Evolutionary conservation across 2,329 filamentous ascomycete genomes (phyloP), one percentile per base, ranked within the genome.

Genomic region (Aspergillus oerlinghausenensis): DNA sequence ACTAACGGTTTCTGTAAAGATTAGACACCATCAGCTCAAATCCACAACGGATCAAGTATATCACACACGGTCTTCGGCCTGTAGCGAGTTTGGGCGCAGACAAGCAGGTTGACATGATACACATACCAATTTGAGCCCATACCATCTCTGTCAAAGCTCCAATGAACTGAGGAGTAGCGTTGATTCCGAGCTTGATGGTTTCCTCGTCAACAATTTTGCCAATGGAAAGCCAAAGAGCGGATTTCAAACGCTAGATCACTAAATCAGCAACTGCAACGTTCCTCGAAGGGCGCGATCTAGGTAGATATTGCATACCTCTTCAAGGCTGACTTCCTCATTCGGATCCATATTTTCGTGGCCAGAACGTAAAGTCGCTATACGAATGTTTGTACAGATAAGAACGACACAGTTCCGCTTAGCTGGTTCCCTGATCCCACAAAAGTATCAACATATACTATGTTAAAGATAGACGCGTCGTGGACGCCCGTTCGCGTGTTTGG

Each of bases 141-240:
- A 93, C 88, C 73, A 96, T 84, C 73, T 96, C 92, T 0, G 90
- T 94, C 68, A 95, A 73, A 0, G 88, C 84, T 8, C 88, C 91
- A 64, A 95, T 95, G 73, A 95, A 96, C 68, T 96, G 91, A 1
- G 90, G 90, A 26, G 93, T 96, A 6, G 92, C 90, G 73, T 96
- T 97, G 61, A 90, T 83, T 69, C 89, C 85, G 28, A 87, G 79
- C 55, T 82, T 80, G 29, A 91, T 77, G 19, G 86, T 88, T 70
- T 96, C 88, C 63, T 93, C 87, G 71, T 97, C 93, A 61, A 96
- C 89, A 58, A 95, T 93, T 70, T 91, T 89, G 63, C 90, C 90
- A 58, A 96, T 84, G 25, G 87, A 84, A 68, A 88, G 88, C 91
- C 91, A 96, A 25, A 96, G 83, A 14, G 89, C 88, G 38, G 89